Evolutionary conservation across 1,139 yeast genomes (phyloP), one percentile per base, ranked within the genome.

Genomic region (Kurtzmaniella natalensis): DNA sequence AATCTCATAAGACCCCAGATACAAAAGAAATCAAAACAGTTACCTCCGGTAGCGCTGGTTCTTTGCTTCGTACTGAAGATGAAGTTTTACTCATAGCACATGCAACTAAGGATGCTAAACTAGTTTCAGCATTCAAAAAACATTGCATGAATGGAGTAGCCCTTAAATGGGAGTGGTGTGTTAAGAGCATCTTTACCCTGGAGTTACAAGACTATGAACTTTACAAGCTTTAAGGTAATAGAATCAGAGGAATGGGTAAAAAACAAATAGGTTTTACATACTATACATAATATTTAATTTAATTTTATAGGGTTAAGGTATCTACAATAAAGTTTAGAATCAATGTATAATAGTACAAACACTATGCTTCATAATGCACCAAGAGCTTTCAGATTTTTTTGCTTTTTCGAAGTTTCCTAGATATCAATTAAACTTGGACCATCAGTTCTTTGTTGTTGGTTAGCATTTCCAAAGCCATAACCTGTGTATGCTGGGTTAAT

Each of bases 381-480:
- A n/a, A n/a, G n/a, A n/a, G n/a, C n/a, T n/a, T n/a, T n/a, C n/a
- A n/a, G n/a, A n/a, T 19, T 19, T 18, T 10, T 18, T 13, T 14
- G 11, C 17, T 18, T 11, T 18, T 23, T 21, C 17, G n/a, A n/a
- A n/a, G n/a, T n/a, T n/a, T 19, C 5, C 46, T 48, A 68, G 42
- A 69, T 68, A 49, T 69, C 75, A 52, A 69, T 69, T 53, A 69
- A 65, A 43, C 74, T 68, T 10, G 73, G 73, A 20, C 72, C 73
- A 40, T 65, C 72, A 24, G 44, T 48, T 42, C 57, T 56, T 45
- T 55, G 61, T 43, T 51, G 61, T 44, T 54, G 51, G 30, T 47
- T 57, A n/a, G 64, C 67, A 48, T 88, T 88, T 25, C 96, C 97
- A 60, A 88, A 88, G 2, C 97, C 97, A 53, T 80, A 88, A 2